Percentiles rank a stretch among this genome's conserved stretches.
Conservation (phyloP, 1,284 basidiomycete genomes). For the Leccinum angustisporum region DNA sequence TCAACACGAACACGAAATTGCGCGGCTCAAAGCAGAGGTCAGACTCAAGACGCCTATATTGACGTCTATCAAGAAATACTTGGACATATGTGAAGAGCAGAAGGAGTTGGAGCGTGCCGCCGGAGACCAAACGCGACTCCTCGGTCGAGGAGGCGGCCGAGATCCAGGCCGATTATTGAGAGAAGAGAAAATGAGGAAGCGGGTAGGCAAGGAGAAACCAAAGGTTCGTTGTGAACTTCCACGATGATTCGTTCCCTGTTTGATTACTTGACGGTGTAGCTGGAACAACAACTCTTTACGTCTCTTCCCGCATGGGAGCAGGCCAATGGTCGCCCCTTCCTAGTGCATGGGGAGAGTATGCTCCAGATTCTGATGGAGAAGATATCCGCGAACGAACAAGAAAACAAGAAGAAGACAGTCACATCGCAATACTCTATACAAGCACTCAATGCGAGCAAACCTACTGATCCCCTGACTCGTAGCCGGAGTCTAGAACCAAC, state of each 20-base stretch:
- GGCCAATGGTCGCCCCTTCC: slow-evolving; percentile 73
- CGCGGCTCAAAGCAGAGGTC: slow-evolving; percentile 77
- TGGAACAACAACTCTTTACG: slow-evolving; percentile 84
- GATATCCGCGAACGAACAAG: slow-evolving; percentile 68
- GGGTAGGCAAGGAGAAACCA: slow-evolving; percentile 93
- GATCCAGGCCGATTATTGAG: slow-evolving; percentile 79
- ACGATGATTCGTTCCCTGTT: neutral
- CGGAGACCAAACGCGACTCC: slow-evolving; percentile 72
- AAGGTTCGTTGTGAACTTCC: slow-evolving; percentile 55
- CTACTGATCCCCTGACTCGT: slow-evolving; percentile 38
- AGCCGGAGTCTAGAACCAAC: slow-evolving; percentile 32
- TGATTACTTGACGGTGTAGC: slow-evolving; percentile 42
- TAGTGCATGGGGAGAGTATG: slow-evolving; percentile 84
- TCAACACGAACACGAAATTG: slow-evolving; percentile 88
- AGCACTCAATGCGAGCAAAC: slow-evolving; percentile 47
- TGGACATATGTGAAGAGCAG: slow-evolving; percentile 88
- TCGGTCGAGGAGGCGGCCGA: slow-evolving; percentile 67
- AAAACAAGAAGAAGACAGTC: slow-evolving; percentile 59
- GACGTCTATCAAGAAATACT: slow-evolving; percentile 82
- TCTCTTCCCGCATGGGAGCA: slow-evolving; percentile 89
- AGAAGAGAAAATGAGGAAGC: slow-evolving; percentile 97
- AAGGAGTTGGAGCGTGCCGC: slow-evolving; percentile 84
- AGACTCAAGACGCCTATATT: slow-evolving; percentile 78
- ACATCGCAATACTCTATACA: slow-evolving; percentile 32
- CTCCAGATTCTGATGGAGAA: slow-evolving; percentile 76